A percentile compares a stretch with the other conserved stretches of the same genome.
phyloP scores from a whole-genome alignment of 306 rosid species.

The Dicorynia guianensis region DNA sequence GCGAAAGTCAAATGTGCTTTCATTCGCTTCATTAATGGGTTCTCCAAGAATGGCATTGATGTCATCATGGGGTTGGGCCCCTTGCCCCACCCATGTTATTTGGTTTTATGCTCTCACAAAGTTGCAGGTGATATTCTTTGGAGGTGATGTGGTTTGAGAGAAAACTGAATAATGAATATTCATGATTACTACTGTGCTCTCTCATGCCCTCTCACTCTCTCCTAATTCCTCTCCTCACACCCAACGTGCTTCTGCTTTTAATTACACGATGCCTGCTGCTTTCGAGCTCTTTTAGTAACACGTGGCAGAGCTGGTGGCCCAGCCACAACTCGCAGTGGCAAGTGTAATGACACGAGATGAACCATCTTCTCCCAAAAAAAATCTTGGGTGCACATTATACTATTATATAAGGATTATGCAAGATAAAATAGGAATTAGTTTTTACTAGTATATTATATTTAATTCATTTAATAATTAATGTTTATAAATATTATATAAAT shows the following conservation, averaged over 20 bases:
- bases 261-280: background rate
- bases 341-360: too few relatives aligned
- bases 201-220: background rate
- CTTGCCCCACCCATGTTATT: constrained; percentile 35
- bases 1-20: constrained; percentile 43
- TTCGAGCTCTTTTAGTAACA: background rate
- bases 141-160: background rate
- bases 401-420: too few relatives aligned
- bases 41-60: constrained; percentile 58
- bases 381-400: too few relatives aligned
- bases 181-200: background rate
- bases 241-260: background rate
- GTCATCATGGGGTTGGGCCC: constrained; percentile 54
- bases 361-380: too few relatives aligned
- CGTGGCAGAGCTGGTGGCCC: background rate
- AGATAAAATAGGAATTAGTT: too few relatives aligned
- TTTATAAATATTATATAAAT: too few relatives aligned
- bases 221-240: background rate
- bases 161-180: background rate
- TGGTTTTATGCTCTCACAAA: constrained; percentile 14
- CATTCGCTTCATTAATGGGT: constrained; percentile 50
- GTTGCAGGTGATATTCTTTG: background rate
- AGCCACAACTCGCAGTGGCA: background rate
- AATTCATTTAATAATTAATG: too few relatives aligned
- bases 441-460: too few relatives aligned